Base-by-base conservation (phyloP, 108 stramenopile species). In the Skeletonema costatum region DNA sequence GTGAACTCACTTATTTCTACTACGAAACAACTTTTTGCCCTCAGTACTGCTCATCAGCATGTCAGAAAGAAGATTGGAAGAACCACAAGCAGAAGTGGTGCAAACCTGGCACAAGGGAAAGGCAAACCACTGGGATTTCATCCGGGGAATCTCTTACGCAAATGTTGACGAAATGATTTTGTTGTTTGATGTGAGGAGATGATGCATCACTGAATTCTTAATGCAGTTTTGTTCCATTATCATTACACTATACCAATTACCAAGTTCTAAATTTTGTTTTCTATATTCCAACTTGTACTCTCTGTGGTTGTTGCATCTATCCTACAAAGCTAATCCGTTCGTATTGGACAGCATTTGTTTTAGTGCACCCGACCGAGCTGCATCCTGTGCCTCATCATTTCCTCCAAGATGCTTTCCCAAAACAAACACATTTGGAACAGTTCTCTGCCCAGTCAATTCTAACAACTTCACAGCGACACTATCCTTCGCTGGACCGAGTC, bases 401-500 rank as follows among this genome's bases (percentile, higher is more conserved):
- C 70, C 70, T 19, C 70, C 70, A 61, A 70, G 21, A 21, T 83
- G 82, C 38, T 83, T 73, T 42, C 82, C 82, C 25, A 69, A 53
- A 39, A 83, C 70, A 48, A 87, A 87, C 9, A 87, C 80, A 69
- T 84, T 87, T 31, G 87, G 87, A 2, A 87, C 87, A 39, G 87
- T 87, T 30, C 73, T 12, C 63, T 87, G 87, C 0, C 82, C 82
- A 25, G 81, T 87, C 19, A 73, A 42, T 41, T 64, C 60, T 29
- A 73, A 32, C 41, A 87, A 78, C 9, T 82, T 78, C 21, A 58
- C 72, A 63, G 93, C 92, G 17, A 97, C 68, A 9, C 77, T 87
- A 31, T 81, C 78, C 4, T 68, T 68, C 3, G n/a, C 19, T 51
- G 50, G 50, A 51, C 50, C 66, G 19, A 68, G 39, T 32, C 96